These are phyloP conservation scores for Phaffia tasmanica DNA, from an alignment of 768 basidiomycete genomes.

Conservation along the genomic window DNA sequence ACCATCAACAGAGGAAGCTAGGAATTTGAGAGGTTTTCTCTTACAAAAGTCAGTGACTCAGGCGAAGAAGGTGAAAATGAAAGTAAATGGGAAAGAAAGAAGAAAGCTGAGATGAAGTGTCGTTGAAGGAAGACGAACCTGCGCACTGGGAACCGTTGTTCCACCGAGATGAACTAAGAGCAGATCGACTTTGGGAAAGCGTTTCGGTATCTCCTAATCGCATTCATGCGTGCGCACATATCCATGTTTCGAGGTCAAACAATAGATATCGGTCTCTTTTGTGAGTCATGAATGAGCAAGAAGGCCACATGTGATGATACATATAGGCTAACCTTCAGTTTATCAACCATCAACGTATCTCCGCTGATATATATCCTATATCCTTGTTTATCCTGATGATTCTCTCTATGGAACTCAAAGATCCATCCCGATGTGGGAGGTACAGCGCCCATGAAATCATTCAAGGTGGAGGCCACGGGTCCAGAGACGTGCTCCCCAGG, in stretches of 20 bases:
- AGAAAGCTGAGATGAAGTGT: not conserved
- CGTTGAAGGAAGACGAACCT: not conserved
- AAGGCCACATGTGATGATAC: not conserved
- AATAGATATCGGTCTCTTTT: no score
- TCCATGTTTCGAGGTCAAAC: no score
- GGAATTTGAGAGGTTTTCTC: conserved; percentile 13
- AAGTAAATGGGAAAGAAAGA: not conserved
- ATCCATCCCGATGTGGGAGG: conserved; percentile 36
- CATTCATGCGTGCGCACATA: not conserved
- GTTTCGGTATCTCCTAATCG: conserved; percentile 33
- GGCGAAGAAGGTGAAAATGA: not conserved
- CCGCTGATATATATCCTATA: conserved; percentile 37
- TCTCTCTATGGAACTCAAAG: conserved; percentile 30
- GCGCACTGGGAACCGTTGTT: conserved; percentile 10
- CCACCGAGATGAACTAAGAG: conserved; percentile 38
- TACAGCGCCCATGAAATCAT: conserved; percentile 32
- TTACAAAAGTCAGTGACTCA: not conserved
- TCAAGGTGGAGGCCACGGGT: conserved; percentile 28
- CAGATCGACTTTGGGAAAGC: conserved; percentile 37
- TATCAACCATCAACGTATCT: conserved; percentile 37
- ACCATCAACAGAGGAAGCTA: not conserved
- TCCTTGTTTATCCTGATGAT: conserved; percentile 12
- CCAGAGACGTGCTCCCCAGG: conserved; percentile 37
- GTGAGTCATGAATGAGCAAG: no score
- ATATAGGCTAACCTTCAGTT: conserved; percentile 31